Base-by-base conservation (phyloP, 2,329 filamentous ascomycete genomes). In the Aspergillus luchuensis region DNA sequence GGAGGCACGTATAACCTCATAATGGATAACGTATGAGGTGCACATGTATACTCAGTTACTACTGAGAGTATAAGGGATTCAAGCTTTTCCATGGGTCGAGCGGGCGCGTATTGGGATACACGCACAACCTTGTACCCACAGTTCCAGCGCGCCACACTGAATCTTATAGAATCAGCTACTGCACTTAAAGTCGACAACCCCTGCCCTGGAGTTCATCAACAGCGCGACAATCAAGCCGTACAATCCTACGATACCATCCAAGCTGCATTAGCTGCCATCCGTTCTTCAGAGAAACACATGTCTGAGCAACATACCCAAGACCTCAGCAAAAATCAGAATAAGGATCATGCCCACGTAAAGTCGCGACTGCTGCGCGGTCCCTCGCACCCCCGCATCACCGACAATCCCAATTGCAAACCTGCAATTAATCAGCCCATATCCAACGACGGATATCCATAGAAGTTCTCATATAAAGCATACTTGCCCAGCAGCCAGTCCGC, bases 281-380 rank as follows among this genome's bases (percentile, higher is more conserved):
- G 17, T 17, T 30, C 13, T 0, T 50, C 25, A n/a, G 13, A 30
- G 8, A n/a, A 10, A 30, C 3, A 8, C 2, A 33, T 0, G 25
- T 30, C 11, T 11, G 10, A 10, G 15, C 0, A 1, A 83, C 89
- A 65, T 84, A 95, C 92, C 93, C 89, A 97, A 82, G 70, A 97
- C 93, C 94, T 97, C 93, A 70, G 93, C 93, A 86, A 97, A 97
- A 93, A 97, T 97, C 82, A 97, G 91, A 84, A 97, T 97, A 78
- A 97, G 81, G 81, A 97, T 96, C 92, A 97, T 97, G 81, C 92
- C 93, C 76, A 97, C 92, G 81, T 96, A 97, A 69, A 96, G 86
- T 66, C 81, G 74, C 50, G 80, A 80, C 73, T 83, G 81, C 70
- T 82, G 81, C 51, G 80, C 80, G 62, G 80, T 81, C 68, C 80